Conservation (phyloP, 768 basidiomycete genomes). For the Mycena pura region DNA sequence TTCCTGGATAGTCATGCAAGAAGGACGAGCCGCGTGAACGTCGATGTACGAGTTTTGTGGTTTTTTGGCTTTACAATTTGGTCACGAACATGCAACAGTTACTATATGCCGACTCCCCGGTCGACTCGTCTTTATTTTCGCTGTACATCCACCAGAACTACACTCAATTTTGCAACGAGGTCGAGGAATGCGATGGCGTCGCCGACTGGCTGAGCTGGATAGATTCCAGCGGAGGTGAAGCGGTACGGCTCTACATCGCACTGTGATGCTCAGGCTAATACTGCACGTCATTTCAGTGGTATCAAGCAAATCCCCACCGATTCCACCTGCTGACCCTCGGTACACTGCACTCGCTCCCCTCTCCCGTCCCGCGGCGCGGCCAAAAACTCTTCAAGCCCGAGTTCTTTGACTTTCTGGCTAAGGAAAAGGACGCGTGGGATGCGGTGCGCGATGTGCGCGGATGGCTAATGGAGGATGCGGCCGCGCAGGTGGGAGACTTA, state of each 20-base stretch:
- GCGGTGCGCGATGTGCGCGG: slow-evolving; percentile 60
- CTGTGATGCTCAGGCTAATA: background rate
- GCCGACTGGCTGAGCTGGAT: slow-evolving; percentile 80
- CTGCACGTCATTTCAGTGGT: slow-evolving; percentile 52
- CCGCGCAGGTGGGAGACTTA: slow-evolving; percentile 20
- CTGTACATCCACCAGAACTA: slow-evolving; percentile 96
- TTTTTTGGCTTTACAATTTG: background rate
- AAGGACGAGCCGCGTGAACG: slow-evolving; percentile 73
- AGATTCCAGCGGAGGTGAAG: slow-evolving; percentile 71
- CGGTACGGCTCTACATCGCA: slow-evolving; percentile 46
- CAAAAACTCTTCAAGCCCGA: slow-evolving; percentile 90
- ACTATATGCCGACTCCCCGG: slow-evolving; percentile 84
- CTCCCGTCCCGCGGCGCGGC: slow-evolving; percentile 76
- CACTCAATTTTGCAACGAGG: slow-evolving; percentile 77
- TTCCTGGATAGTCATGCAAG: slow-evolving; percentile 69
- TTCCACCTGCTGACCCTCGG: slow-evolving; percentile 87
- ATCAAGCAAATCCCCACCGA: slow-evolving; percentile 78
- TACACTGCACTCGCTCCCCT: slow-evolving; percentile 85
- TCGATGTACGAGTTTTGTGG: slow-evolving; percentile 64
- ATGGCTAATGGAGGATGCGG: slow-evolving; percentile 58
- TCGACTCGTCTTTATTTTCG: slow-evolving; percentile 89
- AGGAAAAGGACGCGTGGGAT: slow-evolving; percentile 65
- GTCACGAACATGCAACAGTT: slow-evolving; percentile 46
- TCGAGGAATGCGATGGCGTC: slow-evolving; percentile 76
- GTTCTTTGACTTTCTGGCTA: slow-evolving; percentile 72